phyloP scores from a whole-genome alignment of 2,329 filamentous ascomycete genomes.

The Talaromyces islandicus region DNA sequence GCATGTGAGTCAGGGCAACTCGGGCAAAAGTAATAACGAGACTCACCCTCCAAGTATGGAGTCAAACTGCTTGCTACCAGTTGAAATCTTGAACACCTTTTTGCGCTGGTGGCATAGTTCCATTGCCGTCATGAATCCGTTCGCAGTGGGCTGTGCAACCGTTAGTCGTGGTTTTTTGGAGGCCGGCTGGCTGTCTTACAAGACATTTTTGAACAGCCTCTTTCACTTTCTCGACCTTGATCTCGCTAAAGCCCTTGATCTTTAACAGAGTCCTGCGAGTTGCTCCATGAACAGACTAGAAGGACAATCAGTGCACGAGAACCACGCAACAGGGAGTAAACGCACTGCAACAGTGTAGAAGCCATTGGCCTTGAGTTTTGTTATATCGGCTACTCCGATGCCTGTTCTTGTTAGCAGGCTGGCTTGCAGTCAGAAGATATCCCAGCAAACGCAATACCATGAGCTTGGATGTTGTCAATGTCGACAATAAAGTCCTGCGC shows the following conservation, averaged over 20 bases:
- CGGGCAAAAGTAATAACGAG: neutral
- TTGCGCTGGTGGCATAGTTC: constrained; percentile 60
- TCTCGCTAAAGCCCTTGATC: constrained; percentile 65
- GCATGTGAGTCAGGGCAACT: neutral
- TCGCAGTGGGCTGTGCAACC: constrained; percentile 46
- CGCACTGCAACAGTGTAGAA: constrained; percentile 58
- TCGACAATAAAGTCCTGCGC: constrained; percentile 56
- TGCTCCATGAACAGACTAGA: constrained; percentile 54
- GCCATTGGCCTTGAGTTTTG: constrained; percentile 57
- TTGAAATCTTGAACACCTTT: constrained; percentile 59
- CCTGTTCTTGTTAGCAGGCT: constrained; percentile 30
- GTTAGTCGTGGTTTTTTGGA: neutral
- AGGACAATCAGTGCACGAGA: neutral
- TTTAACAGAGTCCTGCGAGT: constrained; percentile 57
- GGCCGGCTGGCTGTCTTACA: constrained; percentile 32
- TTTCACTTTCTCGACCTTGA: constrained; percentile 66
- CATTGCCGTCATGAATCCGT: constrained; percentile 60
- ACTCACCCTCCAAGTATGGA: constrained; percentile 55
- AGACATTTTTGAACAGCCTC: constrained; percentile 59
- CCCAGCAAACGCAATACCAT: constrained; percentile 40
- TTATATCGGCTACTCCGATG: constrained; percentile 60
- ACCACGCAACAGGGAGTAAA: neutral
- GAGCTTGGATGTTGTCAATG: constrained; percentile 60
- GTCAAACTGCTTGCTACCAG: constrained; percentile 65
- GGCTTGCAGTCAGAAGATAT: neutral